These are phyloP conservation scores for Rhizopus sp. DNA, from an alignment of 371 early-diverging fungal species.

Conservation along the genomic window DNA sequence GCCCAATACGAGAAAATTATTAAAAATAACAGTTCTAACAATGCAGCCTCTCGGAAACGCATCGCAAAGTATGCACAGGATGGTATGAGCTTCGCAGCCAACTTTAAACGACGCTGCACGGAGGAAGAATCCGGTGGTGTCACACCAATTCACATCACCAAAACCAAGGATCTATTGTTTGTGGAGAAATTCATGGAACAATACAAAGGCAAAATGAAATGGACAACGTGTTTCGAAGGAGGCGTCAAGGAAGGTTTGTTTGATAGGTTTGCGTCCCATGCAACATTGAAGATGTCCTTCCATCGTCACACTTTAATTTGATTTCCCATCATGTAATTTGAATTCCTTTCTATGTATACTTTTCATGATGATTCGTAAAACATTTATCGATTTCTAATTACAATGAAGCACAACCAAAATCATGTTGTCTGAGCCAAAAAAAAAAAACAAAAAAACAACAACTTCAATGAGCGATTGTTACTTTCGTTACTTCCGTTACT, in stretches of 20 bases:
- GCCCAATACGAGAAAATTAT: slow-evolving; percentile 16
- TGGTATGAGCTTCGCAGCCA: slow-evolving; percentile 10
- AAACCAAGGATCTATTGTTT: slow-evolving; percentile 9
- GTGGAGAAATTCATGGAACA: slow-evolving; percentile 11
- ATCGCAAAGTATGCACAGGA: slow-evolving; percentile 13
- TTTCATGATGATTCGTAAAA: too few relatives aligned
- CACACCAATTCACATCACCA: slow-evolving; percentile 12
- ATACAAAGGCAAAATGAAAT: slow-evolving; percentile 12
- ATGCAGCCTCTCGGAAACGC: slow-evolving; percentile 9
- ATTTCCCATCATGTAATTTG: too few relatives aligned
- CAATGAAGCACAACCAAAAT: too few relatives aligned
- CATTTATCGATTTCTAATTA: too few relatives aligned
- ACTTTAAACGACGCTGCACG: slow-evolving; percentile 11
- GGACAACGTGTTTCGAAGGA: slow-evolving; percentile 10
- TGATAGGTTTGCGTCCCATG: slow-evolving; percentile 8
- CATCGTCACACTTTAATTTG: slow-evolving; percentile 14
- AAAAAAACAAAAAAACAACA: too few relatives aligned
- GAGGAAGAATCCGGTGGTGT: slow-evolving; percentile 12
- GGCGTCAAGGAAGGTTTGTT: slow-evolving; percentile 11
- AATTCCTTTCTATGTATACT: too few relatives aligned
- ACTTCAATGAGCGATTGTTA: too few relatives aligned
- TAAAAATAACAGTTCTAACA: slow-evolving; percentile 6
- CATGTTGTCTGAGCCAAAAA: too few relatives aligned
- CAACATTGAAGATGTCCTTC: slow-evolving; percentile 12
- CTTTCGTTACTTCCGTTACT: too few relatives aligned